Base-by-base conservation (phyloP, 768 basidiomycete species). In the Amanita rubescens region DNA sequence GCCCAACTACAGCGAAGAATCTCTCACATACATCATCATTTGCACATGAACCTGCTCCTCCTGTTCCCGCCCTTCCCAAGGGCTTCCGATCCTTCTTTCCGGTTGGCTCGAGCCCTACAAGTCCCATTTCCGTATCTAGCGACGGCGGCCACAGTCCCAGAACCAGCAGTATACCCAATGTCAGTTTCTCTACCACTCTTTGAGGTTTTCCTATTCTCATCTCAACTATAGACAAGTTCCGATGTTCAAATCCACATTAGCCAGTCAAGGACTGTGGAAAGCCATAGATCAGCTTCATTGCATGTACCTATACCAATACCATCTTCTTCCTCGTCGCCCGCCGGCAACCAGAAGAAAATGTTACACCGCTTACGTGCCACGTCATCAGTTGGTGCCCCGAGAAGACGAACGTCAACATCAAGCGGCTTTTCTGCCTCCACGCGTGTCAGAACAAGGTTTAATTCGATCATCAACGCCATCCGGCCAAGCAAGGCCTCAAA, bases 401-500 rank as follows among this genome's bases (percentile, higher is more conserved):
- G 34, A 27, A 10, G 46, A 11, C 30, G 32, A 19, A 15, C 30
- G 15, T 48, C 46, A 15, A 48, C n/a, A 2, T 33, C 46, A 12
- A 27, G 9, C 14, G 12, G 17, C 17, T 11, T 20, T 19, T 8
- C 46, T 20, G 24, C 14, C 15, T 45, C 43, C 27, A n/a, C 24
- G 3, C 14, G 42, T 5, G 24, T 15, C 14, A 2, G 20, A 22
- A 45, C n/a, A 8, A 8, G 4, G 8, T 3, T 19, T 3, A 9
- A 39, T 5, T 8, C 38, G 42, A 43, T 12, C 41, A 24, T 17
- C 39, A 11, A 43, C 41, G 5, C 46, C 46, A 19, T 32, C 46
- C 7, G 30, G 46, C 10, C 46, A 48, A 37, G 11, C 47, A 35
- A 49, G 24, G 33, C 32, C 33, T 62, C 63, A 20, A 33, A 58